Percentiles rank a stretch among this genome's conserved stretches.
Evolutionary conservation across 1,284 basidiomycete genomes (phyloP).

Genomic region (Malassezia sp.): DNA sequence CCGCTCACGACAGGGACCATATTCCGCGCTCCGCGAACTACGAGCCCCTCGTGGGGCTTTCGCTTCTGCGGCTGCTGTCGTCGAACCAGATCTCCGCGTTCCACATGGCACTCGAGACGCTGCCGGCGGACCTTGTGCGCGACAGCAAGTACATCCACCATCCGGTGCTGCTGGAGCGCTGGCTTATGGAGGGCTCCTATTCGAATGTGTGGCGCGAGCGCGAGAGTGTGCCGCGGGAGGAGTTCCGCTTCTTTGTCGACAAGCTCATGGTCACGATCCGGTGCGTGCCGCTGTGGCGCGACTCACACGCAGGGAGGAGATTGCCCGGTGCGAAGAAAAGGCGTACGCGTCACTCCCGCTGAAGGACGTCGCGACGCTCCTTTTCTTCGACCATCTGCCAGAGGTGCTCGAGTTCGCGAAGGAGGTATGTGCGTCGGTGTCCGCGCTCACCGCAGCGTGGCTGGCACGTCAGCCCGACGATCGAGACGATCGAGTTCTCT

Average conservation of each 20-base stretch:
- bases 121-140: constrained; percentile 48
- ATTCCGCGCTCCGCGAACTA: constrained; percentile 74
- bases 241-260: constrained; percentile 81
- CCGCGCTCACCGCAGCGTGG: too few relatives aligned
- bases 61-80: constrained; percentile 83
- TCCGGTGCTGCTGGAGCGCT: constrained; percentile 58
- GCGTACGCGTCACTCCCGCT: constrained; percentile 77
- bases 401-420: constrained; percentile 68
- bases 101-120: constrained; percentile 96
- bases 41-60: constrained; percentile 77
- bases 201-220: constrained; percentile 94
- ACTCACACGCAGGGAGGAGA: too few relatives aligned
- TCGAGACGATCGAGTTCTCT: constrained; percentile 42
- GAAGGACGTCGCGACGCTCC: constrained; percentile 71
- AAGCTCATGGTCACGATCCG: constrained; percentile 84
- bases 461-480: constrained; percentile 47
- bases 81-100: constrained; percentile 96
- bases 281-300: too few relatives aligned
- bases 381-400: constrained; percentile 71
- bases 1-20: constrained; percentile 58
- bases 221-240: constrained; percentile 60
- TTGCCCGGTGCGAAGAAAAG: constrained; percentile 79
- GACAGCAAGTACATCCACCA: constrained; percentile 34
- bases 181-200: constrained; percentile 98
- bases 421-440: too few relatives aligned